phyloP scores from a whole-genome alignment of 108 stramenopile species.

The Cyclotella kingstonii region DNA sequence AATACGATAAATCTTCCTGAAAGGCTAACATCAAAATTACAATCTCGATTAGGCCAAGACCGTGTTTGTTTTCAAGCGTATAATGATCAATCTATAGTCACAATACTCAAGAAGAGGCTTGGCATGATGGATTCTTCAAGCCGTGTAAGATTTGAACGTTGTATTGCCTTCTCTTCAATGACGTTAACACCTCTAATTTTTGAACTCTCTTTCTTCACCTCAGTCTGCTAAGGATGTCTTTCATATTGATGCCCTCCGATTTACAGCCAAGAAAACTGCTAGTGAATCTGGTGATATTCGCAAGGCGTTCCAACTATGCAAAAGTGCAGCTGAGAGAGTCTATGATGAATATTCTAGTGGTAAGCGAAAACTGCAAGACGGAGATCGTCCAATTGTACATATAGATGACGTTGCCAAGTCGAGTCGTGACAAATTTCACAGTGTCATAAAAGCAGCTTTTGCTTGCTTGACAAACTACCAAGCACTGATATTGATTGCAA shows the following conservation, averaged over 20 bases:
- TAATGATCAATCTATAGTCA: constrained; percentile 43
- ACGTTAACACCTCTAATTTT: constrained; percentile 2
- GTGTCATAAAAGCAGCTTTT: constrained; percentile 49
- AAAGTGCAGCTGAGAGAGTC: constrained; percentile 80
- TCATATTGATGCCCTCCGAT: constrained; percentile 72
- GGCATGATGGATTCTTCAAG: constrained; percentile 13
- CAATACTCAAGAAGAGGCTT: constrained; percentile 71
- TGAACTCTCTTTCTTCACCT: neutral
- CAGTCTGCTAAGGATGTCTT: constrained; percentile 44
- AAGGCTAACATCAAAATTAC: constrained; percentile 75
- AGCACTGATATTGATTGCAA: constrained; percentile 65
- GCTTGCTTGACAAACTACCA: constrained; percentile 59
- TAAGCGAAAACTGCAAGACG: constrained; percentile 6
- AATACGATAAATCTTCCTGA: constrained; percentile 98
- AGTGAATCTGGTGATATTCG: constrained; percentile 89
- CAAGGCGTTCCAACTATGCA: constrained; percentile 90
- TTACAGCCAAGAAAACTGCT: constrained; percentile 90
- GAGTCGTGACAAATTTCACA: constrained; percentile 55
- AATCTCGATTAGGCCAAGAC: constrained; percentile 71
- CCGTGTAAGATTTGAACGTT: constrained; percentile 1
- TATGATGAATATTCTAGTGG: constrained; percentile 33
- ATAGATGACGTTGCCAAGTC: constrained; percentile 68
- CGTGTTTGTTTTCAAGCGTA: constrained; percentile 68
- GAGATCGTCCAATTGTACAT: constrained; percentile 43
- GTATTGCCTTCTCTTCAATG: neutral